Evolutionary conservation across 805 yeast species (phyloP).

Genomic region (Alloascoidea africana): DNA sequence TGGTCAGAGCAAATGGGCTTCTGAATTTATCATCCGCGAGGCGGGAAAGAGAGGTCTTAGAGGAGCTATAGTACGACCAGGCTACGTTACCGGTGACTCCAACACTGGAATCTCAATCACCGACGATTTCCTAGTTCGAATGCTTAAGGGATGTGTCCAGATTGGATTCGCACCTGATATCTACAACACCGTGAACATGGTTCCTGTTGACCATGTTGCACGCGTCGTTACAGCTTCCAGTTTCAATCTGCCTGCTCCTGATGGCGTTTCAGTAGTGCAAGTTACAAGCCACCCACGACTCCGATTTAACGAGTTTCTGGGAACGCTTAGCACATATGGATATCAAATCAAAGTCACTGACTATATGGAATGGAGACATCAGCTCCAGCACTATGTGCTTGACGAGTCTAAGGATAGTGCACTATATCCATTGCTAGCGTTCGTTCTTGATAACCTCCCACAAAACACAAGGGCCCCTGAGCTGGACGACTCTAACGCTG

Average conservation of each 20-base stretch:
- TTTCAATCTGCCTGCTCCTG: constrained; percentile 48
- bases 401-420: constrained; percentile 71
- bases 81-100: constrained; percentile 85
- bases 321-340: constrained; percentile 53
- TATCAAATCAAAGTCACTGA: constrained; percentile 46
- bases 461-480: constrained; percentile 91
- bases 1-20: constrained; percentile 97
- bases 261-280: constrained; percentile 61
- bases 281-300: constrained; percentile 97
- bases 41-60: constrained; percentile 82
- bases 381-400: constrained; percentile 64
- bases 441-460: constrained; percentile 87
- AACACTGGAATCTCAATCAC: constrained; percentile 83
- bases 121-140: constrained; percentile 88
- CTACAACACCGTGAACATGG: constrained; percentile 82
- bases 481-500: constrained; percentile 76
- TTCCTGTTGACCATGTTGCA: constrained; percentile 97
- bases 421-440: constrained; percentile 82
- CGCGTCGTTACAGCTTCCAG: constrained; percentile 76
- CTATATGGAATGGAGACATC: constrained; percentile 66
- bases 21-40: constrained; percentile 73
- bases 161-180: constrained; percentile 79
- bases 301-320: constrained; percentile 59
- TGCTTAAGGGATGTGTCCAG: constrained; percentile 90
- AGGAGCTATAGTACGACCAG: constrained; percentile 90